Evolutionary conservation across 2,329 filamentous ascomycete genomes (phyloP), one percentile per base, ranked within the genome.

Genomic region (Ophioceras dolichostomum): DNA sequence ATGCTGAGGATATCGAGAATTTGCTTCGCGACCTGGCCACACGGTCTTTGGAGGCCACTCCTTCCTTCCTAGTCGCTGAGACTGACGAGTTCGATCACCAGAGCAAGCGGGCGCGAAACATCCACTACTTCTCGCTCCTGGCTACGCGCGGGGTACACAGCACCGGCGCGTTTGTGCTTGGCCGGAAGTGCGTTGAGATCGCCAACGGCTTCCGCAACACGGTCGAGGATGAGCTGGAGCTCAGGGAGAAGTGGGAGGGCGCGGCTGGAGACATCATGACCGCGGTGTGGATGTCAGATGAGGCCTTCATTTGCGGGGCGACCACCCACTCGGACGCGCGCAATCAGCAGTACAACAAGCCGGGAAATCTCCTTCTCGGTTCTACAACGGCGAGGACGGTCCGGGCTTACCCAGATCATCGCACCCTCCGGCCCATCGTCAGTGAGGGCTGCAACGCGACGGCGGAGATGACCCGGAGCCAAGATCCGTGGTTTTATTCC

Each of bases 291-390:
- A 58, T 71, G 0, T 69, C 68, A 0, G 48, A 67, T 16, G 49
- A 61, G n/a, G 57, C 58, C 13, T 73, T 79, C 36, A 49, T 79
- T n/a, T 76, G 73, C 43, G 76, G 76, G 24, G 73, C 75, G 0
- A 76, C 73, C 0, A 68, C 70, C 1, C 75, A 79, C 52, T 78
- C 73, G 1, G 76, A 79, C 45, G 56, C 61, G 0, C 70, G 75
- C 30, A 79, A 79, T 40, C 73, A 78, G 47, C 74, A 79, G 43
- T 79, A 80, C 48, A 80, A 80, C 45, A 77, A 73, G 45, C 67
- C 70, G 0, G 75, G 76, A 1, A 80, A 80, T 45, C 52, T 80
- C 9, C 55, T 74, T 1, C 53, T 79, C 1, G 75, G 70, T 6
- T 76, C 70, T 0, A 57, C 62, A 1, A 45, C 41, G 1, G 46